These are phyloP conservation scores for Leccinum obscurum DNA, from an alignment of 768 basidiomycete species.

Conservation along the genomic window DNA sequence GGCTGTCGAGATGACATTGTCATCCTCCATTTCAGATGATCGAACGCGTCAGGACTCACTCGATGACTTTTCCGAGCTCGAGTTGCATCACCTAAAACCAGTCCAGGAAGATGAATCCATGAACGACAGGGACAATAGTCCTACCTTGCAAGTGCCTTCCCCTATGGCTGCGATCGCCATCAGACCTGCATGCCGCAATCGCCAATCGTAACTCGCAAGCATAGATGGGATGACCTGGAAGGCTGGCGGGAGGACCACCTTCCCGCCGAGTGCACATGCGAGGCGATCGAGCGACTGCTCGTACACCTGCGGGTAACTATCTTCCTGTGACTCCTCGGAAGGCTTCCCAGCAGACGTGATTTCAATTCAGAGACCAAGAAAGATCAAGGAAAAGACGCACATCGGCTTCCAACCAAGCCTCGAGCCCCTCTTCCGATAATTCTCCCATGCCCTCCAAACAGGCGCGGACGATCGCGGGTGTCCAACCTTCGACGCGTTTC, in stretches of 20 bases:
- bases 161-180: slow-evolving; percentile 87
- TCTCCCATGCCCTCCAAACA: slow-evolving; percentile 85
- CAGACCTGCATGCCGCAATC: slow-evolving; percentile 78
- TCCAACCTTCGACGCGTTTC: slow-evolving; percentile 68
- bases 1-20: slow-evolving; percentile 36
- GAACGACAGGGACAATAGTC: slow-evolving; percentile 2
- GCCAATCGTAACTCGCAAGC: slow-evolving; percentile 82
- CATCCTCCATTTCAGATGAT: slow-evolving; percentile 2
- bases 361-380: slow-evolving; percentile 15
- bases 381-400: slow-evolving; percentile 45
- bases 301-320: slow-evolving; percentile 70
- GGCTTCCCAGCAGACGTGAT: slow-evolving; percentile 42
- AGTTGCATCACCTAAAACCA: slow-evolving; percentile 66
- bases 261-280: slow-evolving; percentile 78
- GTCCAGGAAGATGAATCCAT: background rate
- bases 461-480: slow-evolving; percentile 64
- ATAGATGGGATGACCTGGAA: slow-evolving; percentile 84
- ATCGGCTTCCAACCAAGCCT: slow-evolving; percentile 71
- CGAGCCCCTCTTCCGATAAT: slow-evolving; percentile 59
- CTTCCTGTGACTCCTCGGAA: slow-evolving; percentile 58
- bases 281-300: slow-evolving; percentile 84
- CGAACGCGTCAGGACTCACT: slow-evolving; percentile 45
- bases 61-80: slow-evolving; percentile 78
- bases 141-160: slow-evolving; percentile 76
- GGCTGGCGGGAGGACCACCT: slow-evolving; percentile 71